Evolutionary conservation across 2,329 filamentous ascomycete species (phyloP), one percentile per base, ranked within the genome.

Genomic region (Rugonectria rugulosa): DNA sequence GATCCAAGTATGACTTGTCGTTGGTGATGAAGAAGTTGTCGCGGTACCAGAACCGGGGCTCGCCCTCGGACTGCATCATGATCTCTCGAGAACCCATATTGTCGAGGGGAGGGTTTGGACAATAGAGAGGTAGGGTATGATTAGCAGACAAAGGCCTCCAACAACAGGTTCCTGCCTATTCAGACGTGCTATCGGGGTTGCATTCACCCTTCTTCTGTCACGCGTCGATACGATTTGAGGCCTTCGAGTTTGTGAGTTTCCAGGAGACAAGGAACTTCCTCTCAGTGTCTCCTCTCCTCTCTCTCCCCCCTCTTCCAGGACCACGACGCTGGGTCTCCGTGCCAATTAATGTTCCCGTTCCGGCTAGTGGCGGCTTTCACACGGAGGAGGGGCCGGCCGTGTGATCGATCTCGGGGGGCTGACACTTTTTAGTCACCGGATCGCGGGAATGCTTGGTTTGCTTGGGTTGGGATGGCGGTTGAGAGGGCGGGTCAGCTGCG

Each of bases 1-100:
- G 72, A 47, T 86, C 79, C 56, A 89, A 72, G 47, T 84, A 80
- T 9, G 72, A 67, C 24, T 79, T 80, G 66, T 88, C 81, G 31
- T 85, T 88, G 23, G 86, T 88, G 70, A 88, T 75, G 62, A 87
- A 72, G 70, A 84, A 88, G 52, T 79, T 76, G 60, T 80, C 78
- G 37, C 77, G 76, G 61, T 78, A 79, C 82, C 82, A 85, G 57
- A 74, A 78, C 55, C 68, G 69, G 21, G 72, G 68, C 37, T 59
- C 56, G 56, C 70, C 72, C 51, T 75, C 72, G n/a, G 68, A 61
- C 53, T 68, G 66, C 32, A 61, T 61, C 26, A 63, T 19, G 32
- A 60, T 61, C 32, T 67, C 66, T 47, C 61, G 64, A 17, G 66
- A 68, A 42, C 65, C 65, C 66, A 68, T 68, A 5, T 41, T 67